Conservation (phyloP, 768 basidiomycete genomes). For the Hortiboletus campestris region DNA sequence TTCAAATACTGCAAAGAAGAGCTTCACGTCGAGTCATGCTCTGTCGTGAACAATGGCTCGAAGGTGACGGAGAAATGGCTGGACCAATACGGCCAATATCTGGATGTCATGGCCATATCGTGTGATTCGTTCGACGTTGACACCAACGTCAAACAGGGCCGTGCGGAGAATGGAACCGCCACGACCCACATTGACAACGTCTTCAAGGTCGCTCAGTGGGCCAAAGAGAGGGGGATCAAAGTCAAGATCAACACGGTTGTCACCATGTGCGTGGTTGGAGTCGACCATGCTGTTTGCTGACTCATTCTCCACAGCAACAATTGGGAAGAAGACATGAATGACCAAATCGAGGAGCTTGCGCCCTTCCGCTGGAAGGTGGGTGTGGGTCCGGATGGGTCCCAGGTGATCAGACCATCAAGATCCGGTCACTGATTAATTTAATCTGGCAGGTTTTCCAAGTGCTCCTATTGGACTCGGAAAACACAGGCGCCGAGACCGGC, state of each 20-base stretch:
- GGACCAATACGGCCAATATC: conserved; percentile 37
- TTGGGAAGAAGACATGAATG: conserved; percentile 42
- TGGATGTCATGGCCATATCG: conserved; percentile 43
- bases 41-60: conserved; percentile 37
- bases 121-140: conserved; percentile 40
- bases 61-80: conserved; percentile 44
- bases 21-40: conserved; percentile 34
- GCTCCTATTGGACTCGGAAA: conserved; percentile 35
- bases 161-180: conserved; percentile 31
- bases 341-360: conserved; percentile 31
- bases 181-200: conserved; percentile 34
- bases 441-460: conserved; percentile 36
- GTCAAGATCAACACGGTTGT: conserved; percentile 39
- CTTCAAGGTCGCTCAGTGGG: conserved; percentile 37
- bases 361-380: conserved; percentile 42
- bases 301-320: conserved; percentile 28
- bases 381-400: conserved; percentile 7
- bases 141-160: conserved; percentile 35
- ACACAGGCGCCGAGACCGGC: conserved; percentile 30
- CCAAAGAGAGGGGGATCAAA: conserved; percentile 33
- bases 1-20: conserved; percentile 40
- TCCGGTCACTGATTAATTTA: background rate
- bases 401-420: background rate
- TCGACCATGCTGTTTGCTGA: background rate
- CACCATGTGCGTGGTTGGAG: conserved; percentile 19